A percentile compares a stretch with the other conserved stretches of the same genome.
These are phyloP conservation scores for Botrytis medusae DNA, from an alignment of 2,329 filamentous ascomycete genomes.

Conservation along the genomic window DNA sequence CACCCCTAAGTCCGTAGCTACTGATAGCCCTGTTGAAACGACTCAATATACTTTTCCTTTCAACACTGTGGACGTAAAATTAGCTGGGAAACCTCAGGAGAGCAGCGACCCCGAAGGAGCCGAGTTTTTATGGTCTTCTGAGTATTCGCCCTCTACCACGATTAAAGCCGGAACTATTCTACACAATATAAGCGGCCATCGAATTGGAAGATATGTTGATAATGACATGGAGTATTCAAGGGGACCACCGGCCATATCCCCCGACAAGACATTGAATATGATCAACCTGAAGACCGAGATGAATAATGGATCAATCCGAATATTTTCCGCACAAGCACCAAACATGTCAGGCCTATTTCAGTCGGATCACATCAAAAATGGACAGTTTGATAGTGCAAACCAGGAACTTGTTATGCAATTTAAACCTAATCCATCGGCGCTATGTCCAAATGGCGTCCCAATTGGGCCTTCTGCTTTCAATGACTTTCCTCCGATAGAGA, in stretches of 20 bases:
- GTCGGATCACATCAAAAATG: background rate
- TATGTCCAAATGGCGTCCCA: constrained; percentile 5
- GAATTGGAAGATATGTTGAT: background rate
- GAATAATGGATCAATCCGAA: background rate
- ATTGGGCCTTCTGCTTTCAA: constrained; percentile 30
- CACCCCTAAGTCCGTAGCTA: constrained; percentile 19
- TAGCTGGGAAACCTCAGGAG: background rate
- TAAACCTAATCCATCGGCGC: constrained; percentile 36
- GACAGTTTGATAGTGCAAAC: background rate
- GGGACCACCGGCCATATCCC: background rate
- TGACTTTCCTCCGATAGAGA: constrained; percentile 38
- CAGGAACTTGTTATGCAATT: constrained; percentile 33
- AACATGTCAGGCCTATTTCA: constrained; percentile 30
- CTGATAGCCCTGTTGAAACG: background rate
- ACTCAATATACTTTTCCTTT: constrained; percentile 6
- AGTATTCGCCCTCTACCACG: constrained; percentile 1
- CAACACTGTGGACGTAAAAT: background rate
- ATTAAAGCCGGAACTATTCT: constrained; percentile 12
- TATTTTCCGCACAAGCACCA: constrained; percentile 33
- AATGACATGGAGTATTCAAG: background rate
- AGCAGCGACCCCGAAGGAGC: background rate
- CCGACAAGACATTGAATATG: background rate
- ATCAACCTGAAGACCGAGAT: constrained; percentile 1
- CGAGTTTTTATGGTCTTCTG: background rate
- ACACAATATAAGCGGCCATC: constrained; percentile 12